Conservation (phyloP, 176 grass and related monocot species). For the Aegilops umbellulata region DNA sequence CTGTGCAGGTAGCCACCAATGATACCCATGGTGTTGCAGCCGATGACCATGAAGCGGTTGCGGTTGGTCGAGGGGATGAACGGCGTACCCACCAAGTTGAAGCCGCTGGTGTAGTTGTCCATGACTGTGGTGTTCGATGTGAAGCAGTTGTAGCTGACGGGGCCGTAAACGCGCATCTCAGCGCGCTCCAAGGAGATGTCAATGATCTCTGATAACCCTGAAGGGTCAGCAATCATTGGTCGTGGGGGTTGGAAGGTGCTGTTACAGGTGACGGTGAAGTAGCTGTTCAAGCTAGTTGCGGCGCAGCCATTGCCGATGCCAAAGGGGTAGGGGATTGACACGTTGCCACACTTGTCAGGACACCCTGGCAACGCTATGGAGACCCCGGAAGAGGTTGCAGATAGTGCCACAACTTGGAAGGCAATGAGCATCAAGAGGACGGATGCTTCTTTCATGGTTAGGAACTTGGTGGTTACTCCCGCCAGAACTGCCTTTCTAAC, state of each 20-base stretch:
- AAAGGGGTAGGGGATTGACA: conserved; percentile 28
- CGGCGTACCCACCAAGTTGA: not conserved
- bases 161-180: not conserved
- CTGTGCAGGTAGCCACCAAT: not conserved
- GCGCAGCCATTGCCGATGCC: conserved; percentile 14
- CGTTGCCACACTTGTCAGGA: conserved; percentile 16
- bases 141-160: conserved; percentile 19
- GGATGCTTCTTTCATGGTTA: not conserved
- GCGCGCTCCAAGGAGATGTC: not conserved
- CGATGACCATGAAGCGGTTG: conserved; percentile 34
- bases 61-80: not conserved
- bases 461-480: not conserved
- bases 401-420: not conserved
- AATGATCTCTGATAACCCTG: not conserved
- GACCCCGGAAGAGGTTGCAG: not conserved
- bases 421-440: not conserved
- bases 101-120: not conserved
- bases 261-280: conserved; percentile 26
- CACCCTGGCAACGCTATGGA: conserved; percentile 5
- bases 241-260: not conserved
- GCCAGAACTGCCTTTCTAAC: not conserved
- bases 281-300: not conserved
- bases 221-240: not conserved
- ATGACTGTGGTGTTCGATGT: not conserved
- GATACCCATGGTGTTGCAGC: conserved; percentile 25